phyloP scores from a whole-genome alignment of 2,329 filamentous ascomycete species.

The Magnaporthales sp. region DNA sequence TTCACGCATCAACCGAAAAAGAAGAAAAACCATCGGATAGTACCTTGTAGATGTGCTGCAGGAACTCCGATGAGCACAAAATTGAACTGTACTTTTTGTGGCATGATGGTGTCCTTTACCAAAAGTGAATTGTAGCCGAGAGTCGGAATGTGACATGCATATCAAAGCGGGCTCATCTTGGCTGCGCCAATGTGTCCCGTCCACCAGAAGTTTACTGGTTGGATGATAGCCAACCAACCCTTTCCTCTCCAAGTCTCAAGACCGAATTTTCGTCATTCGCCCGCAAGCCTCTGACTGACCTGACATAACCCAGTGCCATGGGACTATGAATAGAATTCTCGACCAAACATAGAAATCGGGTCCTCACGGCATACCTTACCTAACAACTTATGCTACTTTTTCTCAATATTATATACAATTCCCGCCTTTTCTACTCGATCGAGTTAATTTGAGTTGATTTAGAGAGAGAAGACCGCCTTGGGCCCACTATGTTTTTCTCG shows the following conservation, averaged over 20 bases:
- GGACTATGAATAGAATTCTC: background rate
- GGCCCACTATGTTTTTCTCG: background rate
- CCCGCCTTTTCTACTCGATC: background rate
- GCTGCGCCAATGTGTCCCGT: background rate
- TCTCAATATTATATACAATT: background rate
- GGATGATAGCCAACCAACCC: background rate
- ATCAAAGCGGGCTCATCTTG: background rate
- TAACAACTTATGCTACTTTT: background rate
- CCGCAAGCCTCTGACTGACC: background rate
- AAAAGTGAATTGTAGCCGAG: background rate
- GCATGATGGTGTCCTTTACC: background rate
- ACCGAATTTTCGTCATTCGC: background rate
- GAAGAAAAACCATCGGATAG: background rate
- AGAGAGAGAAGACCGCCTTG: background rate
- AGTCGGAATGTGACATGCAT: background rate
- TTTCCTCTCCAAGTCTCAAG: background rate
- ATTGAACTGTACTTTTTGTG: background rate
- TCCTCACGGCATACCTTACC: background rate
- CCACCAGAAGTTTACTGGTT: background rate
- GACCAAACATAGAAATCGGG: background rate
- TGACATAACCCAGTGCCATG: background rate
- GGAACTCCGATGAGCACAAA: background rate
- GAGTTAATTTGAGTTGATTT: background rate
- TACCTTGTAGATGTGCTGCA: background rate
- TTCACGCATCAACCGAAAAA: background rate